Percentiles rank a stretch among this genome's conserved stretches.
These are phyloP conservation scores for Ceratobasidium theobromae DNA, from an alignment of 1,284 basidiomycete genomes.

Conservation along the genomic window DNA sequence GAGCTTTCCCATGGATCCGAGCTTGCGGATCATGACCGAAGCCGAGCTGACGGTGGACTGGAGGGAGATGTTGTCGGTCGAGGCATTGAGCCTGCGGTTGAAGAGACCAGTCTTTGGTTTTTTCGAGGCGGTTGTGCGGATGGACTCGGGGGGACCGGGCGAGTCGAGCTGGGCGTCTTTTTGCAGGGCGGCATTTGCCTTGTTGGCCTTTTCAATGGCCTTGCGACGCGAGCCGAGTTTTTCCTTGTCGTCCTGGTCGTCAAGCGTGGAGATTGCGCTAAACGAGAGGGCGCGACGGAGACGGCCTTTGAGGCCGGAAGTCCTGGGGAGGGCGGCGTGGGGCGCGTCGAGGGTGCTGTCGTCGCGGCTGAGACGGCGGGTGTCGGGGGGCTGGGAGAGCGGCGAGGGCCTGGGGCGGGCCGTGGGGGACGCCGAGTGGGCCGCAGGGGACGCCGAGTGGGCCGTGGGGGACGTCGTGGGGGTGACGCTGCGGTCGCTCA, in stretches of 20 bases:
- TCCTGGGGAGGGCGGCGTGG: conserved; percentile 49
- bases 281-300: conserved; percentile 73
- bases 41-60: conserved; percentile 96
- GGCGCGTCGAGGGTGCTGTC: conserved; percentile 67
- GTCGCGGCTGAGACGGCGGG: conserved; percentile 59
- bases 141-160: conserved; percentile 41
- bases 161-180: conserved; percentile 42
- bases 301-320: conserved; percentile 68
- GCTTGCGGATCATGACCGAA: conserved; percentile 95
- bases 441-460: conserved; percentile 41
- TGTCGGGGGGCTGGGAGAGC: conserved; percentile 67
- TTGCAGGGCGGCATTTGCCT: conserved; percentile 26
- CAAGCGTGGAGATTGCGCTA: conserved; percentile 51
- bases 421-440: conserved; percentile 43
- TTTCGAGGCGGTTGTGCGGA: conserved; percentile 36
- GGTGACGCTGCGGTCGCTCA: conserved; percentile 14
- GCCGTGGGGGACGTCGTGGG: conserved; percentile 42
- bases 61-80: conserved; percentile 96
- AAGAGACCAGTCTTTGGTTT: conserved; percentile 61
- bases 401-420: conserved; percentile 67
- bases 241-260: conserved; percentile 28
- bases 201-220: conserved; percentile 32
- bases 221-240: conserved; percentile 27
- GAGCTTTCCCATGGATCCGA: conserved; percentile 91
- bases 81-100: conserved; percentile 88